These are phyloP conservation scores for Butyriboletus loyo DNA, from an alignment of 768 basidiomycete genomes.

Conservation along the genomic window DNA sequence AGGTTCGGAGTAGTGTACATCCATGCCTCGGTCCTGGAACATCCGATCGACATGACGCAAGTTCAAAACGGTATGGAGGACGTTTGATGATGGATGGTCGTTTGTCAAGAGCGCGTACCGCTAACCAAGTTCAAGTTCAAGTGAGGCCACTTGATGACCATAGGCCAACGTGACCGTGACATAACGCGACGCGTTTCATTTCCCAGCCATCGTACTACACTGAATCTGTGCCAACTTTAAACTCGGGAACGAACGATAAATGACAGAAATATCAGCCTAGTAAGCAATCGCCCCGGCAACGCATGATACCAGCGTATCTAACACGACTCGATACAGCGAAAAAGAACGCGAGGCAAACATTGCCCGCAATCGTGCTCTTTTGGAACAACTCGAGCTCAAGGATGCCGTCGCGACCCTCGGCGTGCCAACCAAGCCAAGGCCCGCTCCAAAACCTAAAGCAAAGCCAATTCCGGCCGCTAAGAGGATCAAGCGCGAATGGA, in stretches of 20 bases:
- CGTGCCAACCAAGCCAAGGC: conserved; percentile 40
- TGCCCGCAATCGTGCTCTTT: conserved; percentile 70
- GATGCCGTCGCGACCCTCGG: conserved; percentile 51
- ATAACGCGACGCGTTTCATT: conserved; percentile 30
- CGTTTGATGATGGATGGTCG: too few species aligned
- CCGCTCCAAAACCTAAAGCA: conserved; percentile 39
- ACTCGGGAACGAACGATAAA: conserved; percentile 6
- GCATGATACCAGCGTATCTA: background rate
- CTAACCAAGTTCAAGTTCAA: too few species aligned
- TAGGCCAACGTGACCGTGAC: conserved; percentile 28
- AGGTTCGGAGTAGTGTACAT: too few species aligned
- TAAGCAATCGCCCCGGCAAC: conserved; percentile 25
- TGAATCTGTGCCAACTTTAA: too few species aligned
- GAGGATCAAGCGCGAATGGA: conserved; percentile 48
- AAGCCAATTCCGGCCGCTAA: conserved; percentile 64
- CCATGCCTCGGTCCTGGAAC: too few species aligned
- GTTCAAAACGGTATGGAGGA: too few species aligned
- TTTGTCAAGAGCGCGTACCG: too few species aligned
- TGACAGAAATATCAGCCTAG: conserved; percentile 52
- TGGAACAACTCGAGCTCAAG: conserved; percentile 68
- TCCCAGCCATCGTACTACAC: background rate
- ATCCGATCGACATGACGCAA: too few species aligned
- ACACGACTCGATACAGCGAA: conserved; percentile 41
- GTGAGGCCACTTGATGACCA: too few species aligned
- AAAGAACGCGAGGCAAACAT: conserved; percentile 78